Conservation (phyloP, 208 protist genomes). For the Trypanosomatidae sp. region DNA sequence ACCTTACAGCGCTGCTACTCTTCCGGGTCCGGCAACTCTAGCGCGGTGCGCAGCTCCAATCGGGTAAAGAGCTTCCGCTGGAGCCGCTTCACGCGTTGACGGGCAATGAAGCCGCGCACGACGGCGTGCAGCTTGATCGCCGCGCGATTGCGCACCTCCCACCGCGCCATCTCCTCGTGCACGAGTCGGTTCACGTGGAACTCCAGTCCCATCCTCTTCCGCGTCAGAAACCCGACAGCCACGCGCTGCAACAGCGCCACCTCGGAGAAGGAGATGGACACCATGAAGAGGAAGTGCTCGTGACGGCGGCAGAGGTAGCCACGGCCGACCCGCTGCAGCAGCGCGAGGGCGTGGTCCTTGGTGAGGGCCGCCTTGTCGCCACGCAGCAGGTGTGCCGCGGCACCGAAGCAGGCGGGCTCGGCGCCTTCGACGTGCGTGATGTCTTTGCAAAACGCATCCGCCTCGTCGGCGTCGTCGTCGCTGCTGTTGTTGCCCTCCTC, state of each 20-base stretch:
- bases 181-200: constrained; percentile 28
- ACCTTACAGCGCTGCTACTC: too few species aligned
- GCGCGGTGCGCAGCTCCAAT: constrained; percentile 41
- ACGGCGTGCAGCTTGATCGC: constrained; percentile 48
- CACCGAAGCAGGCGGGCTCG: constrained; percentile 19
- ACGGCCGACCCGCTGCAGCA: constrained; percentile 47
- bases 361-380: constrained; percentile 8
- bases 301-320: constrained; percentile 39
- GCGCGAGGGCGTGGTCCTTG: constrained; percentile 16
- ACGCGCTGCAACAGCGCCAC: constrained; percentile 47
- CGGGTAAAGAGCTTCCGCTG: constrained; percentile 47
- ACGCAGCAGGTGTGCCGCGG: constrained; percentile 14
- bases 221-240: constrained; percentile 29
- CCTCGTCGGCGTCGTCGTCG: constrained; percentile 11
- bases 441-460: constrained; percentile 8
- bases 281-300: constrained; percentile 37
- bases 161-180: constrained; percentile 30
- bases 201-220: constrained; percentile 29
- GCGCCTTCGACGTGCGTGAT: constrained; percentile 11
- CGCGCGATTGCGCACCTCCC: constrained; percentile 36
- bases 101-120: constrained; percentile 45
- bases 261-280: constrained; percentile 36
- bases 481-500: too few species aligned
- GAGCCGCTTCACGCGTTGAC: constrained; percentile 38
- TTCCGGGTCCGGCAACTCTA: constrained; percentile 38